Evolutionary conservation across 1,284 basidiomycete species (phyloP).

Genomic region (Irpex rosettiformis): DNA sequence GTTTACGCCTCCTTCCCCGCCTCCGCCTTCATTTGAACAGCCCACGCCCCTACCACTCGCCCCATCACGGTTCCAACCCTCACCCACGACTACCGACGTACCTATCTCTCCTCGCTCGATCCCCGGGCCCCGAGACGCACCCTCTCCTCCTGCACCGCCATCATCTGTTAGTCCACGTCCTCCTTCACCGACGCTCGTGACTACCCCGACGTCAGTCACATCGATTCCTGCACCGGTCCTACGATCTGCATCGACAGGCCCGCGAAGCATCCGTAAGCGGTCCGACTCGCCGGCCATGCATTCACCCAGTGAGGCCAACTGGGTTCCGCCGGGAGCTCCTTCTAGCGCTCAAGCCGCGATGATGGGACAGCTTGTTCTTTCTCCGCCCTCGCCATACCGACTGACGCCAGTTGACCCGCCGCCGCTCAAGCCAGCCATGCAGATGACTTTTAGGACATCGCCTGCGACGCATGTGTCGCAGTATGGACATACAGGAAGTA

Average conservation of each 20-base stretch:
- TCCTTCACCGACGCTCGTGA: neutral
- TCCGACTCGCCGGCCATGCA: slow-evolving; percentile 1
- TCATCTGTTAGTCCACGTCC: neutral
- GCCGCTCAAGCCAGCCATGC: neutral
- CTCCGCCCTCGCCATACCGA: neutral
- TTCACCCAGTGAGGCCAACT: neutral
- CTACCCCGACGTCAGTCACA: neutral
- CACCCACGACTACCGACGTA: slow-evolving; percentile 10
- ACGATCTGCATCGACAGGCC: neutral
- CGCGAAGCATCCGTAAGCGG: neutral
- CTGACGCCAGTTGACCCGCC: neutral
- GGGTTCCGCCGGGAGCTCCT: neutral
- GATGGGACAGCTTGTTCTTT: slow-evolving; percentile 1
- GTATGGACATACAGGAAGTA: neutral
- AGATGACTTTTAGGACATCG: slow-evolving; percentile 1
- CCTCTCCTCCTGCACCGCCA: neutral
- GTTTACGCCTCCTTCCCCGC: slow-evolving; percentile 3
- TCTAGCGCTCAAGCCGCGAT: neutral
- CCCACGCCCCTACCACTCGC: slow-evolving; percentile 10
- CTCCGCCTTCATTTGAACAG: slow-evolving; percentile 8
- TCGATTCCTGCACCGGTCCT: neutral
- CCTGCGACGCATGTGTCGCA: neutral
- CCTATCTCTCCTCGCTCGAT: slow-evolving; percentile 5
- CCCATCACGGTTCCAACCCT: neutral
- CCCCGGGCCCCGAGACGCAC: neutral